Evolutionary conservation across 306 rosid species (phyloP), one percentile per base, ranked within the genome.

Genomic region (Quercus glauca): DNA sequence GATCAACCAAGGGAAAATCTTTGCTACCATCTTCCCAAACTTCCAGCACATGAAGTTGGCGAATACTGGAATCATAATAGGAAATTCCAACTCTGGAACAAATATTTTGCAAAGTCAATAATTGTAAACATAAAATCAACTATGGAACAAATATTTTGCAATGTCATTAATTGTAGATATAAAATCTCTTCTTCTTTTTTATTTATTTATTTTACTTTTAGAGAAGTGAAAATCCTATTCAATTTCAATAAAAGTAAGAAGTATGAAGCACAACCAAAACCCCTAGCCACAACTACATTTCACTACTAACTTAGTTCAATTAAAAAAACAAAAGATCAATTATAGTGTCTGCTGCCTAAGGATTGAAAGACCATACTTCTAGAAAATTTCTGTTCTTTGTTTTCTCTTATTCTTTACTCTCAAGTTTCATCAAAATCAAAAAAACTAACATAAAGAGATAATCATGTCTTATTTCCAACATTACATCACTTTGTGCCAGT

Each of bases 21-120:
- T 77, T 71, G 89, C 91, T 90, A 56, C 95, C 91, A 71, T 89
- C 97, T 86, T 94, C 99, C 99, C 99, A 92, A 87, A 89, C 90
- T 85, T 94, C 97, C 81, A 92, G 91, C 83, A 90, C 97, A 18
- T 87, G 86, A 81, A 94, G 97, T 78, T 92, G 99, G 80, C 95
- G 95, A 83, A 91, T 83, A 75, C 89, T 90, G 78, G 97, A 89
- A 85, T 94, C 97, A 60, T 94, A 94, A 78, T 92, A 94, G 67
- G 97, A 86, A 85, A 94, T 85, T 81, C 97, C 97, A 78, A 94
- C 89, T 78, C 99, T 94, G 94, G 28, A 88, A 85, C 71, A 55
- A 64, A 83, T 55, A 79, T 35, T 25, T 65, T 33, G 12, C 59
- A 57, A 75, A 72, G 69, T 78, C 76, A 72, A 75, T 82, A 74